Evolutionary conservation across 805 yeast genomes (phyloP).

Genomic region (Cyberlindnera americana): DNA sequence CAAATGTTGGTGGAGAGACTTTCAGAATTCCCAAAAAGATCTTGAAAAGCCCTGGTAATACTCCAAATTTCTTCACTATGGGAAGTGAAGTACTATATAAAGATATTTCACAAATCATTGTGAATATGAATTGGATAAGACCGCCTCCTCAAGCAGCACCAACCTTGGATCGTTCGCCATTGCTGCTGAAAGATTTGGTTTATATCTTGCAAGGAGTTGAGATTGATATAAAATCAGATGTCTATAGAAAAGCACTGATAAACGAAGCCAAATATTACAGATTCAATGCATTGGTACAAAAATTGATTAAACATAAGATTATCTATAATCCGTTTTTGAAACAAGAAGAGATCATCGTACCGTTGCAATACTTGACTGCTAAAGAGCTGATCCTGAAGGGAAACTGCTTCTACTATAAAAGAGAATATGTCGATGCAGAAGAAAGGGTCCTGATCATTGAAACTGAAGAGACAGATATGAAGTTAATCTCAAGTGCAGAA

Average conservation of each 20-base stretch:
- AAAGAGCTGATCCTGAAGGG: constrained; percentile 15
- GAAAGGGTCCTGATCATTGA: constrained; percentile 42
- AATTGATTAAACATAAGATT: constrained; percentile 50
- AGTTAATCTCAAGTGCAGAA: too few relatives aligned
- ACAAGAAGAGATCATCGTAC: constrained; percentile 50
- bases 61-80: constrained; percentile 73
- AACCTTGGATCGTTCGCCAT: constrained; percentile 31
- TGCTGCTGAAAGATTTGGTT: constrained; percentile 35
- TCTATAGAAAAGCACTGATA: constrained; percentile 53
- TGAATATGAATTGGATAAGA: constrained; percentile 45
- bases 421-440: constrained; percentile 43
- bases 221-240: constrained; percentile 44
- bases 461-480: constrained; percentile 10
- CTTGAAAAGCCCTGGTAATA: constrained; percentile 59
- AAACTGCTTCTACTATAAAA: constrained; percentile 30
- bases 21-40: constrained; percentile 59
- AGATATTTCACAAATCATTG: constrained; percentile 43
- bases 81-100: constrained; percentile 49
- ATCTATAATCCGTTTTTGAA: constrained; percentile 47
- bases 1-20: constrained; percentile 53
- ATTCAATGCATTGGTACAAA: constrained; percentile 71
- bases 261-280: constrained; percentile 77
- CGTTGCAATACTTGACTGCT: constrained; percentile 13
- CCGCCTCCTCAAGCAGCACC: constrained; percentile 78
- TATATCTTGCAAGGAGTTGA: constrained; percentile 53